Base-by-base conservation (phyloP, 305 asterid species). In the Solanum hybrid region DNA sequence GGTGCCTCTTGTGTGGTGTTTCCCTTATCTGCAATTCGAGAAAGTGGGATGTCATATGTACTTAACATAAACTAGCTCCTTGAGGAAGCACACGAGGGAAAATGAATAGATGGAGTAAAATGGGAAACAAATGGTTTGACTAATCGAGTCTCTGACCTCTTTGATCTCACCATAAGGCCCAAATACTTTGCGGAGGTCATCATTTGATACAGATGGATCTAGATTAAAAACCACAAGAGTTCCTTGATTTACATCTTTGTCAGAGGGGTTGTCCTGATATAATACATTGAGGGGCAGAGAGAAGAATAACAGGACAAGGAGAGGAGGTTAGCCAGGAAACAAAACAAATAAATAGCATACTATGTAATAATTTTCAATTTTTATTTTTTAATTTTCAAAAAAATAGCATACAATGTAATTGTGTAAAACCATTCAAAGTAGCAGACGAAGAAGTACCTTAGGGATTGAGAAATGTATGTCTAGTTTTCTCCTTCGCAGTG, bases 381-480 rank as follows among this genome's bases (percentile, higher is more conserved):
- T 51, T 15, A 51, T 15, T 51, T 51, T 51, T 51, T 15, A 15
- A 51, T 51, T 51, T 51, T 51, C n/a, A 81, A 89, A 33, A 38
- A 22, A 41, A 33, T 9, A 29, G 38, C 32, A 10, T 86, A 77
- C 39, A 61, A 57, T 83, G 38, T 83, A 83, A 83, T 51, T 33
- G 41, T 45, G 77, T 27, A 84, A 90, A 57, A 79, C 32, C 73
- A 87, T 32, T 41, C 70, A 78, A n/a, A 89, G 90, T 33, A 89
- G 79, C 37, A 57, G 26, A 37, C 22, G 41, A 78, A 17, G 57
- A 78, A 72, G n/a, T 12, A 41, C 98, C 98, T 95, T 96, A 12
- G 98, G 98, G 81, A 96, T 95, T 29, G 98, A 95, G 93, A 93
- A 96, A 91, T 96, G 98, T 90, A 96, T 95, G 90, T 96, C 98